Conservation (phyloP, 805 yeast genomes). For the Spathaspora passalidarum region DNA sequence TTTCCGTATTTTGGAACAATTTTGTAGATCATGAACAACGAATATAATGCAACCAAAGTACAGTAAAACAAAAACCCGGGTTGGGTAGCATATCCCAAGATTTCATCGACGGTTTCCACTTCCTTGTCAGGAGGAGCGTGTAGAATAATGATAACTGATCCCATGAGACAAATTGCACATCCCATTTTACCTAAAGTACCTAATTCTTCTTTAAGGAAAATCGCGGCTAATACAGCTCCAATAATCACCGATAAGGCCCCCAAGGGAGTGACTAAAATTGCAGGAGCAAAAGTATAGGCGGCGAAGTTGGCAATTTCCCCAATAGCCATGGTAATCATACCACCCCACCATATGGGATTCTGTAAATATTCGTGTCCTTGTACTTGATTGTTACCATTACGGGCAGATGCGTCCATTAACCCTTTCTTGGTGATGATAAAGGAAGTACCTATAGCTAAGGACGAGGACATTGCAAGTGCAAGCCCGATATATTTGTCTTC, state of each 20-base stretch:
- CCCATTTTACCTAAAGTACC: constrained; percentile 90
- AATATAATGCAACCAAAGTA: constrained; percentile 58
- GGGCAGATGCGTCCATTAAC: constrained; percentile 62
- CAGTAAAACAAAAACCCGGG: constrained; percentile 75
- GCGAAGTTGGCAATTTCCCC: constrained; percentile 93
- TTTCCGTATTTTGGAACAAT: constrained; percentile 80
- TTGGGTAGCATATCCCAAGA: constrained; percentile 70
- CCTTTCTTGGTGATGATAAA: constrained; percentile 90
- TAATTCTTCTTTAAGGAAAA: constrained; percentile 80
- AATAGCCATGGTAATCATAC: constrained; percentile 84
- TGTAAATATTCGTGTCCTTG: constrained; percentile 76
- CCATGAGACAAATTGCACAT: constrained; percentile 85
- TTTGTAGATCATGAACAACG: constrained; percentile 75
- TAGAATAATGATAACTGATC: constrained; percentile 80
- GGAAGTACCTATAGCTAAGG: constrained; percentile 86
- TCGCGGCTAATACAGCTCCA: constrained; percentile 86
- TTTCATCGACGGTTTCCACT: constrained; percentile 83
- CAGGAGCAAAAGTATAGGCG: constrained; percentile 94
- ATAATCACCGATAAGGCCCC: constrained; percentile 89
- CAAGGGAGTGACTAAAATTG: constrained; percentile 85
- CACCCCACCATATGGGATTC: constrained; percentile 94
- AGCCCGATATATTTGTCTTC: constrained; percentile 89
- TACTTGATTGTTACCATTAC: constrained; percentile 53
- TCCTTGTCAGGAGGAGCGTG: constrained; percentile 97
- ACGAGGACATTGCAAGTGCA: constrained; percentile 81